A percentile compares a stretch with the other conserved stretches of the same genome.
Evolutionary conservation across 345 rosid genomes (phyloP).

Genomic region (Moricandia moricandioides): DNA sequence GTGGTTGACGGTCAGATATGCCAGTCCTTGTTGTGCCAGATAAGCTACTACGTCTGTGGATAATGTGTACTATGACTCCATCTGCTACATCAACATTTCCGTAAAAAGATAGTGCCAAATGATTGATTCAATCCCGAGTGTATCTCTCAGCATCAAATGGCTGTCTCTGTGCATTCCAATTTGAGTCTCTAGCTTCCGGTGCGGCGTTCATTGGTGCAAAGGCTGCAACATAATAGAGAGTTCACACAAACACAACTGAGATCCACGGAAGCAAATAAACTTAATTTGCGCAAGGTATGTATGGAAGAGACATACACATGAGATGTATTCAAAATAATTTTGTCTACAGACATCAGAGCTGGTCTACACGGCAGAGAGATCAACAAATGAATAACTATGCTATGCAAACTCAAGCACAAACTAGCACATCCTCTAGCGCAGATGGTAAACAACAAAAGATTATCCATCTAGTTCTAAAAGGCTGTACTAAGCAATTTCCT

Average conservation of each 20-base stretch:
- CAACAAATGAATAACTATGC: neutral
- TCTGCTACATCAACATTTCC: neutral
- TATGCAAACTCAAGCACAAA: neutral
- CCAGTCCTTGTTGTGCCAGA: neutral
- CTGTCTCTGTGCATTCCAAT: conserved; percentile 39
- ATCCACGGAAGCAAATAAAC: neutral
- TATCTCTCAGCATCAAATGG: conserved; percentile 58
- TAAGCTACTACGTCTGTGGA: neutral
- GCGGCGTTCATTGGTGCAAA: conserved; percentile 73
- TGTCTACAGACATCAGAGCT: neutral
- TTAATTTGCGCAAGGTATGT: neutral
- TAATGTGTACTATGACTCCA: neutral
- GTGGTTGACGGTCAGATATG: neutral
- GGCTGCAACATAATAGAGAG: conserved; percentile 46
- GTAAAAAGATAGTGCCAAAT: neutral
- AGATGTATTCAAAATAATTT: neutral
- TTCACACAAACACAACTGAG: neutral
- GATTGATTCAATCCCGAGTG: conserved; percentile 31
- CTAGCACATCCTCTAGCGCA: neutral
- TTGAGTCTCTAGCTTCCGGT: conserved; percentile 28
- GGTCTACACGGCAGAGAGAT: neutral
- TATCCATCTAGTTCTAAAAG: neutral
- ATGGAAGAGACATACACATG: neutral
- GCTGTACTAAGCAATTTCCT: neutral
- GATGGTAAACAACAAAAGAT: neutral